Evolutionary conservation across 805 yeast genomes (phyloP).

Genomic region (Debaryomyces maramus): DNA sequence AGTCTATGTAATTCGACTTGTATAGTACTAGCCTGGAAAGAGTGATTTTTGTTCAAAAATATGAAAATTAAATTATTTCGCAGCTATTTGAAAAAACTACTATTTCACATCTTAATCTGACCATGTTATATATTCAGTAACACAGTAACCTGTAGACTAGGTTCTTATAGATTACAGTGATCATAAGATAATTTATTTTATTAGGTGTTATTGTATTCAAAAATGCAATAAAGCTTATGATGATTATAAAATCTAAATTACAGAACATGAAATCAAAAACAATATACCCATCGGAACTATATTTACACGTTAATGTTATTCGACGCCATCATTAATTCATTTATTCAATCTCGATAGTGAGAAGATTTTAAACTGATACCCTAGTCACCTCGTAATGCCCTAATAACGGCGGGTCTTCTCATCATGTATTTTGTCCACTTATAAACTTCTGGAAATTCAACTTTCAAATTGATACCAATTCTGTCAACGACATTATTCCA

Average conservation of each 20-base stretch:
- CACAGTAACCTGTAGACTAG: too few relatives aligned
- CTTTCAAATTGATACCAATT: constrained; percentile 82
- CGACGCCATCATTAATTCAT: too few relatives aligned
- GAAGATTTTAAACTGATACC: too few relatives aligned
- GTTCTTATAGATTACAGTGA: too few relatives aligned
- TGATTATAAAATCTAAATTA: not conserved
- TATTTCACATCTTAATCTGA: too few relatives aligned
- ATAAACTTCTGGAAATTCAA: constrained; percentile 92
- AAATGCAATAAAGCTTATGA: not conserved
- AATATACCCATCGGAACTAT: not conserved
- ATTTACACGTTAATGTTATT: not conserved
- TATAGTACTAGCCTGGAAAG: not conserved
- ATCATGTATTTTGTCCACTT: constrained; percentile 95
- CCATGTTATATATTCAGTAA: too few relatives aligned
- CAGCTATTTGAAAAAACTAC: too few relatives aligned
- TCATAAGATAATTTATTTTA: not conserved
- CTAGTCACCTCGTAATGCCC: constrained; percentile 76
- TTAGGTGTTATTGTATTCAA: not conserved
- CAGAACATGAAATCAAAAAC: not conserved
- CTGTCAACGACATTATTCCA: constrained; percentile 96
- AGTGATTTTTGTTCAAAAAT: too few relatives aligned
- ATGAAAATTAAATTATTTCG: too few relatives aligned
- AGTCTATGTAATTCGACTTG: too few relatives aligned
- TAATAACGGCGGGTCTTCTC: constrained; percentile 88
- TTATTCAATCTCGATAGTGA: too few relatives aligned